Base-by-base conservation (phyloP, 768 basidiomycete species). In the Serendipita vermifera region DNA sequence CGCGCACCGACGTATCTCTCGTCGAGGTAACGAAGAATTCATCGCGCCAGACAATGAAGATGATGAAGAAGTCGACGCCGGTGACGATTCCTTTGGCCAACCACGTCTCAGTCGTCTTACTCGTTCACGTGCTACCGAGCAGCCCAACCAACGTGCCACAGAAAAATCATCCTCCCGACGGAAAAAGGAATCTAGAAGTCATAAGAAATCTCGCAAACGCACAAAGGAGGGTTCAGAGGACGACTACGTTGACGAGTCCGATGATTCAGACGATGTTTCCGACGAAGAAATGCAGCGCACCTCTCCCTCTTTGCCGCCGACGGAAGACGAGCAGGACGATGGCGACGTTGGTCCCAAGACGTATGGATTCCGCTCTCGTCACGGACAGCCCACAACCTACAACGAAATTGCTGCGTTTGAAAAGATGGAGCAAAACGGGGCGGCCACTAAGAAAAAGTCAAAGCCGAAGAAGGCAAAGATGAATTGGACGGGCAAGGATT, bases 401-500 rank as follows among this genome's bases (percentile, higher is more conserved):
- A 26, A 56, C 56, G 31, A 57, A 31, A 51, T 57, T 27, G 56
- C 59, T 14, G 59, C 46, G 20, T 57, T 36, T 26, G 59, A 58
- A 11, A 22, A 26, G 29, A 48, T 57, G 20, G 57, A 36, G n/a
- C 38, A 56, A 35, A 55, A 36, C 4, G 57, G 43, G 3, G 59
- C 26, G 20, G 55, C 46, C 32, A n/a, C 32, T 7, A 51, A 51
- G 32, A 51, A 51, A 31, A 51, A 51, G 29, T 59, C 46, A 53
- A 55, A 58, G 15, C 43, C 41, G 38, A 59, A 26, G 46, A 55
- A 27, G 56, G 69, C 0, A 70, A 73, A 15, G 71, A 67, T 1
- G 75, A 74, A 29, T 75, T 73, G 0, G 72, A 73, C n/a, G 70
- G 68, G 5, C 67, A 58, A 20, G 41, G 57, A 38, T 46, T 33